Base-by-base conservation (phyloP, 140 eudicot species). In the Cichorium intybus region DNA sequence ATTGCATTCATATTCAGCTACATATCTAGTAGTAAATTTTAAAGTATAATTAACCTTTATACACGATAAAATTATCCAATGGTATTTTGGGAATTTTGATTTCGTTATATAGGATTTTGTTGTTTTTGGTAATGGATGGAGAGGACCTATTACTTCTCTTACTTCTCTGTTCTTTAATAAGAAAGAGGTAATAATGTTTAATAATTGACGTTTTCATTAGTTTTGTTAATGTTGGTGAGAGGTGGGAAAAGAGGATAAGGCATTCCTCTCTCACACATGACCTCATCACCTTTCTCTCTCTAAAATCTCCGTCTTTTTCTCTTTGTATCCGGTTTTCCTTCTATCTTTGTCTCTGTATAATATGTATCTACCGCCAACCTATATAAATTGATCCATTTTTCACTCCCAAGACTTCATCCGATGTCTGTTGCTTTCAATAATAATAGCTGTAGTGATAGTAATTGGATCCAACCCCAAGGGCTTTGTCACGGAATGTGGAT, bases 351-450 rank as follows among this genome's bases (percentile, higher is more conserved):
- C 76, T 14, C 26, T 49, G 43, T 24, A 26, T 10, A 39, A 39
- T 61, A 70, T 62, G 37, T 37, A 71, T 71, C 64, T 6, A 39
- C 24, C 39, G 20, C 51, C 53, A 9, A 60, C 39, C 51, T 51
- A 64, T 39, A 63, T 72, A 73, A 55, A 73, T 73, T 16, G 9
- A 56, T 26, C 68, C 53, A 16, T 16, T 31, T 31, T 65, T n/a
- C n/a, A 35, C 34, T 3, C 49, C 34, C 28, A 20, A 4, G 10
- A 8, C 9, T 28, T 15, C 57, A 72, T 72, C 66, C 47, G 48
- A 83, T 81, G 85, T 75, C 87, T 55, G 80, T 83, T 43, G 87
- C 81, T 34, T 73, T 84, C 7, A 74, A 83, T 51, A 59, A 66
- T 26, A 82, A 9, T 31, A 67, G 43, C 5, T 52, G 14, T 3